Percentiles rank a stretch among this genome's conserved stretches.
phyloP scores from a whole-genome alignment of 805 yeast genomes.

The Yamadazyma laniorum region DNA sequence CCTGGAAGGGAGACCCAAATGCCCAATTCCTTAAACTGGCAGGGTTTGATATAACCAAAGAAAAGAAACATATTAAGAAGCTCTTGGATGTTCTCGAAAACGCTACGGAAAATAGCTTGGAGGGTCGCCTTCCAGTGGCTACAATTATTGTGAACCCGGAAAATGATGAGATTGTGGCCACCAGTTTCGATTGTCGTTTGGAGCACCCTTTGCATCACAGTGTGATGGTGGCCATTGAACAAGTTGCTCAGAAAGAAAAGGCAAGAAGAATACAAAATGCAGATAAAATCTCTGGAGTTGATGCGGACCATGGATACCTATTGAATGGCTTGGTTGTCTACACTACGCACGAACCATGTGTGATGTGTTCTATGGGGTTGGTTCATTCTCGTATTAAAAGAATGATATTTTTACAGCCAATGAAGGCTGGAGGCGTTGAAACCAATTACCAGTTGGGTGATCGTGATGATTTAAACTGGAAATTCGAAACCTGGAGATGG shows the following conservation, averaged over 20 bases:
- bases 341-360: slow-evolving; percentile 93
- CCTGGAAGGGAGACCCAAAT: slow-evolving; percentile 92
- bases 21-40: slow-evolving; percentile 64
- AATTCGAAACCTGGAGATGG: slow-evolving; percentile 81
- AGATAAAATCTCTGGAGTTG: background rate
- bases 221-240: slow-evolving; percentile 66
- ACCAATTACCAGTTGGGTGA: slow-evolving; percentile 73
- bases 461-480: slow-evolving; percentile 78
- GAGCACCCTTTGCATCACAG: slow-evolving; percentile 67
- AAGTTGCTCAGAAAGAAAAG: slow-evolving; percentile 58
- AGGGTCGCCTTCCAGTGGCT: slow-evolving; percentile 42
- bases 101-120: slow-evolving; percentile 1
- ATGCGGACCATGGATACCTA: slow-evolving; percentile 46
- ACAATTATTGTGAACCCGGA: slow-evolving; percentile 67
- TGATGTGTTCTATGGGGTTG: slow-evolving; percentile 95
- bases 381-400: slow-evolving; percentile 83
- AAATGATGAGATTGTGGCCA: slow-evolving; percentile 32
- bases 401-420: slow-evolving; percentile 55
- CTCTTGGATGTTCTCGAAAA: slow-evolving; percentile 7
- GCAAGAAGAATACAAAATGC: slow-evolving; percentile 27
- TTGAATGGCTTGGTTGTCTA: slow-evolving; percentile 77
- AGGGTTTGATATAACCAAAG: slow-evolving; percentile 45
- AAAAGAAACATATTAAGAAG: slow-evolving; percentile 25
- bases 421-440: slow-evolving; percentile 51
- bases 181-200: slow-evolving; percentile 32